Evolutionary conservation across 2,329 filamentous ascomycete species (phyloP).

Genomic region (Epicoccum sorghinum): DNA sequence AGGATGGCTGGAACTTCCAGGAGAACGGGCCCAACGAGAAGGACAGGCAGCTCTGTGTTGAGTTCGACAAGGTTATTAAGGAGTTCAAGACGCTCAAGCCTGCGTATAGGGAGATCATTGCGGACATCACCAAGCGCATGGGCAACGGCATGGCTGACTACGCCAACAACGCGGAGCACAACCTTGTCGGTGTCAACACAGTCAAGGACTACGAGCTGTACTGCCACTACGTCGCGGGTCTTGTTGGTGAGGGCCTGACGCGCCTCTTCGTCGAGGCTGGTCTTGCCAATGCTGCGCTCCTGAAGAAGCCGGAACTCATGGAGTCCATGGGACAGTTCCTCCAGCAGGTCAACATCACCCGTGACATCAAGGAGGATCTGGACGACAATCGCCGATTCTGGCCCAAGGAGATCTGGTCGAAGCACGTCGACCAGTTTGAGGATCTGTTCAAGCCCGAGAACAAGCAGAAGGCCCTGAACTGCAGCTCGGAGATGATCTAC

Average conservation of each 20-base stretch:
- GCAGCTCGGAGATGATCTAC: conserved; percentile 92
- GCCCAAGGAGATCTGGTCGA: conserved; percentile 96
- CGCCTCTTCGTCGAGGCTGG: conserved; percentile 85
- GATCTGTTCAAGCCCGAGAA: conserved; percentile 87
- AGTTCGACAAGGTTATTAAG: conserved; percentile 84
- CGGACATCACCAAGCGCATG: conserved; percentile 93
- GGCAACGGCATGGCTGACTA: conserved; percentile 99
- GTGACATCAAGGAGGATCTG: conserved; percentile 89
- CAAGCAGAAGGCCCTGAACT: conserved; percentile 77
- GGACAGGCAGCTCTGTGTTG: conserved; percentile 86
- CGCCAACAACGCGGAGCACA: conserved; percentile 80
- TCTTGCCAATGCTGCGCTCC: conserved; percentile 83
- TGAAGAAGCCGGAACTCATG: conserved; percentile 78
- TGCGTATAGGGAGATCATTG: conserved; percentile 83
- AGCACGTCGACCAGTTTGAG: conserved; percentile 87
- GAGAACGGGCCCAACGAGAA: conserved; percentile 91
- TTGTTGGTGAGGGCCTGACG: conserved; percentile 95
- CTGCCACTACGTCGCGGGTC: conserved; percentile 96
- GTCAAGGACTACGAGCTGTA: conserved; percentile 93
- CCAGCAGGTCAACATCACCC: conserved; percentile 98
- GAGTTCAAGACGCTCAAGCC: conserved; percentile 91
- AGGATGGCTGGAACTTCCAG: conserved; percentile 88
- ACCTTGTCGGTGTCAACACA: conserved; percentile 79
- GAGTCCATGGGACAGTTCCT: conserved; percentile 98
- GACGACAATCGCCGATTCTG: conserved; percentile 90